Conservation (phyloP, 1,284 basidiomycete genomes). For the Grifola frondosa region DNA sequence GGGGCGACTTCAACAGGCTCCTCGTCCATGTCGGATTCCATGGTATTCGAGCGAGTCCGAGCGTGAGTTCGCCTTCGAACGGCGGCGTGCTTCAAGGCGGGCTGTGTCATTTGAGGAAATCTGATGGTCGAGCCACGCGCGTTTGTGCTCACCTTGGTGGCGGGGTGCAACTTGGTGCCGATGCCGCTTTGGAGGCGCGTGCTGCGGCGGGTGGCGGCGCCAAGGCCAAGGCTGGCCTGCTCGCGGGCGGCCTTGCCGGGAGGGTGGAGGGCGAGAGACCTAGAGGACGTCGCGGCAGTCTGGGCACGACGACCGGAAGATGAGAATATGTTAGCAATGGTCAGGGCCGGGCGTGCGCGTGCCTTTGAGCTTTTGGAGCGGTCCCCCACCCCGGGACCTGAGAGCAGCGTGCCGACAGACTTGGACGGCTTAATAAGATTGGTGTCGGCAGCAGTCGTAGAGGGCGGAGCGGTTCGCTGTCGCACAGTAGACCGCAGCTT, state of each 20-base stretch:
- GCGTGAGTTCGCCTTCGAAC: constrained; percentile 57
- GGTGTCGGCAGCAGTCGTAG: constrained; percentile 26
- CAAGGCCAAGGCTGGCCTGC: constrained; percentile 37
- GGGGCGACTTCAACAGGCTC: constrained; percentile 46
- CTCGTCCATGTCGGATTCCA: constrained; percentile 70
- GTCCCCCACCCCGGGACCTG: constrained; percentile 44
- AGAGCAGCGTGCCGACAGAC: constrained; percentile 38
- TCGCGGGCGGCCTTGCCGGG: constrained; percentile 53
- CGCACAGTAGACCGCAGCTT: constrained; percentile 63
- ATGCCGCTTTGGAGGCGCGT: constrained; percentile 60
- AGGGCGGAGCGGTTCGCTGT: constrained; percentile 46
- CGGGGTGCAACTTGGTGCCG: constrained; percentile 46
- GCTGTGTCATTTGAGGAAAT: too few relatives aligned
- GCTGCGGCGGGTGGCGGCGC: constrained; percentile 59
- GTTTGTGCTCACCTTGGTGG: constrained; percentile 15
- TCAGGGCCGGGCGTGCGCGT: constrained; percentile 78
- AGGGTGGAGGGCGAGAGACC: constrained; percentile 37
- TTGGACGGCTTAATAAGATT: constrained; percentile 50
- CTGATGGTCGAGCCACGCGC: background rate
- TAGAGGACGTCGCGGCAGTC: constrained; percentile 58
- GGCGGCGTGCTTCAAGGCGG: constrained; percentile 27
- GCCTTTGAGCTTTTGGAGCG: constrained; percentile 70
- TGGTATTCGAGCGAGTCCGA: constrained; percentile 54
- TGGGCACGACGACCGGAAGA: constrained; percentile 71
- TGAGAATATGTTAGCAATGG: constrained; percentile 80